phyloP scores from a whole-genome alignment of 768 basidiomycete genomes.

The Suillus subluteus region DNA sequence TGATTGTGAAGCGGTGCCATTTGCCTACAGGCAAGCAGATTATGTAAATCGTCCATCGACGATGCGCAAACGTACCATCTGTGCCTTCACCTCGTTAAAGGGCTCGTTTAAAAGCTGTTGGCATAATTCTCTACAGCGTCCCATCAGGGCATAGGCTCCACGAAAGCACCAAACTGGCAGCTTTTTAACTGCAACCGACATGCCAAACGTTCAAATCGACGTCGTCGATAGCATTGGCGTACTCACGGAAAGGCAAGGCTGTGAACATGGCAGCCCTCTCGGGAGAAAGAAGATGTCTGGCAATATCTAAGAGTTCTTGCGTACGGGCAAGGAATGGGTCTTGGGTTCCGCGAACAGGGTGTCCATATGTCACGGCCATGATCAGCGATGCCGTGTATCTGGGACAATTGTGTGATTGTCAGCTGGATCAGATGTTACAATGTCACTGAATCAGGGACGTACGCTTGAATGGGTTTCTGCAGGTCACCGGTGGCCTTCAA shows the following conservation, averaged over 20 bases:
- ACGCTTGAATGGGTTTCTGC: conserved; percentile 20
- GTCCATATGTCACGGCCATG: conserved; percentile 30
- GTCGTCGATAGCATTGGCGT: neutral
- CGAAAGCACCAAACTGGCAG: conserved; percentile 1
- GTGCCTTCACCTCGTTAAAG: neutral
- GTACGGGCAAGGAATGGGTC: conserved; percentile 25
- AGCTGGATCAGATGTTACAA: neutral
- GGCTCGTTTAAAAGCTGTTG: neutral
- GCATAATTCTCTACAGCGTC: neutral
- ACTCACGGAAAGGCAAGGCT: conserved; percentile 15
- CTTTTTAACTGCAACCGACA: neutral
- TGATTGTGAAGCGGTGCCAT: neutral
- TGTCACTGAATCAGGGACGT: conserved; percentile 1
- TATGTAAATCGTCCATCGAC: no score
- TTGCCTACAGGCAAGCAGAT: neutral
- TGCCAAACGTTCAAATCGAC: neutral
- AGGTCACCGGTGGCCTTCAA: conserved; percentile 20
- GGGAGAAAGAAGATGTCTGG: conserved; percentile 10
- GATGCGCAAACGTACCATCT: neutral
- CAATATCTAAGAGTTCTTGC: conserved; percentile 23
- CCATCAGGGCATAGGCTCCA: conserved; percentile 2
- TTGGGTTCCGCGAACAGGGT: conserved; percentile 20
- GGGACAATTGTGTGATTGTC: neutral
- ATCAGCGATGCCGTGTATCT: conserved; percentile 34
- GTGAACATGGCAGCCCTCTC: conserved; percentile 8